These are phyloP conservation scores for Tympanopsis confertula DNA, from an alignment of 2,329 filamentous ascomycete species.

Conservation along the genomic window DNA sequence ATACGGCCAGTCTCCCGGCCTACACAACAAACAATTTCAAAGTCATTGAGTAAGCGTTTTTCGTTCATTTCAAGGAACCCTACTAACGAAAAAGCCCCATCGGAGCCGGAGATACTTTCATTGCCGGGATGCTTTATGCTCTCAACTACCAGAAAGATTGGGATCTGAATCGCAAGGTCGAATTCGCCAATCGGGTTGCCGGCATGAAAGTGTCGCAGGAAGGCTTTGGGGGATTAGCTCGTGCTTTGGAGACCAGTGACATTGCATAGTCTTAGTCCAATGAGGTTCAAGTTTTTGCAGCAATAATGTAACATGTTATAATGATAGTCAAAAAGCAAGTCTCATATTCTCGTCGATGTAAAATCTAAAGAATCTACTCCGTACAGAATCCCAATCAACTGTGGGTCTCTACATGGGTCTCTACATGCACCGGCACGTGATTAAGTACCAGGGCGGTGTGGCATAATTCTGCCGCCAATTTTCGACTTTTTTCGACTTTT, in stretches of 20 bases:
- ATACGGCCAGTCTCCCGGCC: not conserved
- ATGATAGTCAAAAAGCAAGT: too few species aligned
- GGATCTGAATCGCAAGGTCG: not conserved
- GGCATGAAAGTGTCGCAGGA: not conserved
- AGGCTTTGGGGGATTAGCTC: not conserved
- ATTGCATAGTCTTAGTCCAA: too few species aligned
- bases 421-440: too few species aligned
- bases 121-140: not conserved
- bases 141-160: not conserved
- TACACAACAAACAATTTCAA: not conserved
- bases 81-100: not conserved
- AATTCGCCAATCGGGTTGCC: not conserved
- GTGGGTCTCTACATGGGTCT: too few species aligned
- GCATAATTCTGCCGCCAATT: not conserved
- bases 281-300: too few species aligned
- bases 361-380: too few species aligned
- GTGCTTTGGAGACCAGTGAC: not conserved
- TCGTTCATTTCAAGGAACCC: not conserved
- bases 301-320: too few species aligned
- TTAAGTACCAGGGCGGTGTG: slow-evolving; percentile 1
- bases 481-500: not conserved
- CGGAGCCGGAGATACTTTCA: not conserved
- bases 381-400: too few species aligned
- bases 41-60: not conserved
- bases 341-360: too few species aligned